Base-by-base conservation (phyloP, 768 basidiomycete species). In the Amanita subjunquillea region DNA sequence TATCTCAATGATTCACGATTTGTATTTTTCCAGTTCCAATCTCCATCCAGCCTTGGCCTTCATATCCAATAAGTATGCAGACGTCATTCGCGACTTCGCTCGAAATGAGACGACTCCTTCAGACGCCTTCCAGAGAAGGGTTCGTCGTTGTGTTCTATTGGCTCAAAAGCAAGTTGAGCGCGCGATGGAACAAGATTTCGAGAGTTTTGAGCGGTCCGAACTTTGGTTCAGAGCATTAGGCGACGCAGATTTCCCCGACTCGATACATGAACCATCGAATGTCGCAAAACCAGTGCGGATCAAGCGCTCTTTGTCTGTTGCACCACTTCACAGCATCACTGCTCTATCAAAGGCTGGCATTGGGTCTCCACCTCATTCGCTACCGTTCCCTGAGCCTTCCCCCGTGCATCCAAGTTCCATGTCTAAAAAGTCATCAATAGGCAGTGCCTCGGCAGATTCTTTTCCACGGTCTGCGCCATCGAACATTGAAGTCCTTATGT, bases 151-250 rank as follows among this genome's bases (percentile, higher is more conserved):
- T 53, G 85, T 98, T 27, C 80, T 97, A 67, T 67, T 88, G 8
- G 82, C 90, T 2, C 96, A 98, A 61, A 71, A 76, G 56, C 87
- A 94, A 58, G 83, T 94, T 1, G 89, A 95, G 63, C 78, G 82
- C 30, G 80, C 84, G 47, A 94, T 99, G 91, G 85, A 88, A 56
- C 86, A 86, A 47, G 92, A 95, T 63, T 96, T 95, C 62, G 85
- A 87, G 46, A 83, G 83, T 6, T 98, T 99, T 61, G 80, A 85
- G 60, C 73, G 81, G 54, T 91, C 89, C 17, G 92, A 96, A 56
- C 75, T 99, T 3, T 97, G 90, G 84, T 90, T 93, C 68, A 87
- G 91, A 46, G 92, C 90, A 1, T 71, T 90, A 6, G 79, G 83
- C 6, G 90, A 92, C 61, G 72, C 78, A 1, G 79, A 82, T 41